phyloP scores from a whole-genome alignment of 2,329 filamentous ascomycete genomes.

The Fusarium chuoi region DNA sequence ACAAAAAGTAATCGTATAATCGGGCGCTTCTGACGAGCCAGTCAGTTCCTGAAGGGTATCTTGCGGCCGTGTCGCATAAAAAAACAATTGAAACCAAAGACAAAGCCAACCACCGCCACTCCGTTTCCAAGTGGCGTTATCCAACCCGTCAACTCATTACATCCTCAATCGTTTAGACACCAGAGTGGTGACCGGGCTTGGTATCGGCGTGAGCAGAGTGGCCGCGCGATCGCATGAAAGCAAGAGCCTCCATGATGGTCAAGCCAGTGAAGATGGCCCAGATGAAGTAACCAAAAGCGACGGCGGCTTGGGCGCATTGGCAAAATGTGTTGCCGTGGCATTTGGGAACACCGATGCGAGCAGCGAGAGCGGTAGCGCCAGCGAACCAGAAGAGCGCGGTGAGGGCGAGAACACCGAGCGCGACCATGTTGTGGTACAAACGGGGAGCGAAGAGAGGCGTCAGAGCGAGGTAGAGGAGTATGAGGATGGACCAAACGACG shows the following conservation, averaged over 20 bases:
- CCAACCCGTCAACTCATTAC: not conserved
- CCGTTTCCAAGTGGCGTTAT: not conserved
- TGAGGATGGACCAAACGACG: slow-evolving; percentile 78
- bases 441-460: slow-evolving; percentile 70
- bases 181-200: slow-evolving; percentile 36
- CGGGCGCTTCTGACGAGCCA: slow-evolving; percentile 14
- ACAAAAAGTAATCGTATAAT: slow-evolving; percentile 19
- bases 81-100: not conserved
- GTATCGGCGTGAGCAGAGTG: slow-evolving; percentile 46
- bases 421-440: slow-evolving; percentile 70
- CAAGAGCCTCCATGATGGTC: slow-evolving; percentile 58
- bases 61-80: slow-evolving; percentile 38
- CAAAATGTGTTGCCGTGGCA: slow-evolving; percentile 67
- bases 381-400: slow-evolving; percentile 93
- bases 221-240: slow-evolving; percentile 55
- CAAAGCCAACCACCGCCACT: not conserved
- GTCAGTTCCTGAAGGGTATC: slow-evolving; percentile 37
- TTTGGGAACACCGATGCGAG: slow-evolving; percentile 65
- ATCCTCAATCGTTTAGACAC: slow-evolving; percentile 16
- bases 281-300: slow-evolving; percentile 73
- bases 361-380: slow-evolving; percentile 81
- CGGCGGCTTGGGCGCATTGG: slow-evolving; percentile 68
- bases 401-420: slow-evolving; percentile 74
- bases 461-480: slow-evolving; percentile 75
- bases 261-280: slow-evolving; percentile 64